Evolutionary conservation across 1,139 yeast species (phyloP), one percentile per base, ranked within the genome.

Genomic region (Zhuliangozyma parablackwelliae): DNA sequence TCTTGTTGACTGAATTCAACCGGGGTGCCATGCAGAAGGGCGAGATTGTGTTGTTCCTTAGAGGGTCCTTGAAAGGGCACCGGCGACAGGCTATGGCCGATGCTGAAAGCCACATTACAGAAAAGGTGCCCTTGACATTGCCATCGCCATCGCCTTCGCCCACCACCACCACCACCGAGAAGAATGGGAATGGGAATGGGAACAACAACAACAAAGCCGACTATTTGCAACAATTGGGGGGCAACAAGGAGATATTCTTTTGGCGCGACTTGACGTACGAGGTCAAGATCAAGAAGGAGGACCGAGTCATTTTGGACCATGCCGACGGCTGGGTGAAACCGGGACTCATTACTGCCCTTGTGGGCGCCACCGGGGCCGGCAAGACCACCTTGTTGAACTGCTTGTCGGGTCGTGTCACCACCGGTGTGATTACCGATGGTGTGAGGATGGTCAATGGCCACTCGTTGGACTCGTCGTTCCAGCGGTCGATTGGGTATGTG

Each of bases 21-120:
- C 82, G 80, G 51, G 87, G 89, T 56, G 78, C 86, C 20, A 76
- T 80, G 63, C 89, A 86, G 56, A 83, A 80, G 65, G 96, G 95
- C 64, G 96, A 87, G 63, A 74, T 85, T 37, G 68, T 84, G 40
- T 73, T 86, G 32, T 87, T 79, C 37, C 60, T 51, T 48, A 54
- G 48, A 35, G 40, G 42, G 32, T 31, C 44, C 30, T 31, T 35
- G 9, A 35, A 33, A 13, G 26, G 36, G 30, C 35, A 34, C 36
- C 26, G 34, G 10, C 35, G 26, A 27, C 11, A 25, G 10, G 29
- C 26, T 12, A 41, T 43, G 32, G 40, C 39, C 10, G 45, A 41
- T 33, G 29, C 5, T 5, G 26, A 24, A 24, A 24, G n/a, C n/a
- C 34, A 40, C 12, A 25, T 31, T 29, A 57, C 52, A 6, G 45